phyloP scores from a whole-genome alignment of 2,329 filamentous ascomycete genomes.

The Aphanocladium album region DNA sequence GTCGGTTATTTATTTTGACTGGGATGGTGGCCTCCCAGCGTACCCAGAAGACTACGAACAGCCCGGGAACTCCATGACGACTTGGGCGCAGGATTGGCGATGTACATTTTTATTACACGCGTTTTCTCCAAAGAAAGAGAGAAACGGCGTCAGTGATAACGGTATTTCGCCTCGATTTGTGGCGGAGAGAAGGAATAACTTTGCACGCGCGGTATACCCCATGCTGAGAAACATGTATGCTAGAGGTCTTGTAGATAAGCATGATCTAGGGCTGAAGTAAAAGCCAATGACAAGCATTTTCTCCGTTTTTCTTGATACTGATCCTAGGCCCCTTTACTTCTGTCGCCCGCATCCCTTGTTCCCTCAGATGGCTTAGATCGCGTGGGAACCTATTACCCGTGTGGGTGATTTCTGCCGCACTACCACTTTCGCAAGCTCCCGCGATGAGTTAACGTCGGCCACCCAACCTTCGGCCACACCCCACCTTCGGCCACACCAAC shows the following conservation, averaged over 20 bases:
- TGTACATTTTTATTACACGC: constrained; percentile 21
- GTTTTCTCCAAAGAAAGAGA: constrained; percentile 14
- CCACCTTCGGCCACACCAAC: too few species aligned
- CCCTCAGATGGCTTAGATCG: too few species aligned
- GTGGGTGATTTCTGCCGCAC: too few species aligned
- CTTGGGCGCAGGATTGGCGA: constrained; percentile 19
- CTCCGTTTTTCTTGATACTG: too few species aligned
- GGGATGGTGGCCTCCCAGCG: neutral
- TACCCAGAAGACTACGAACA: constrained; percentile 9
- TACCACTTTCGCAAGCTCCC: too few species aligned
- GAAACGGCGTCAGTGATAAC: constrained; percentile 5
- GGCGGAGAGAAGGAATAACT: constrained; percentile 21
- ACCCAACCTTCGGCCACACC: too few species aligned
- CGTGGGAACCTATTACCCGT: too few species aligned
- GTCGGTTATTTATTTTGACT: neutral
- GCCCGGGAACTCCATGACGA: neutral
- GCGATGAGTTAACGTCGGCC: too few species aligned
- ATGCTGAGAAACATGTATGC: constrained; percentile 19
- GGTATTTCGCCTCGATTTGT: constrained; percentile 20
- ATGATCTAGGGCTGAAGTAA: neutral
- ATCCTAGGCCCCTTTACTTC: too few species aligned
- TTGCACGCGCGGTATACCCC: constrained; percentile 19
- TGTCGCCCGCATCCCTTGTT: too few species aligned
- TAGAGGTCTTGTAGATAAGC: constrained; percentile 10
- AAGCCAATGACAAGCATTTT: neutral